Base-by-base conservation (phyloP, 768 basidiomycete species). In the Mycena belliarum region DNA sequence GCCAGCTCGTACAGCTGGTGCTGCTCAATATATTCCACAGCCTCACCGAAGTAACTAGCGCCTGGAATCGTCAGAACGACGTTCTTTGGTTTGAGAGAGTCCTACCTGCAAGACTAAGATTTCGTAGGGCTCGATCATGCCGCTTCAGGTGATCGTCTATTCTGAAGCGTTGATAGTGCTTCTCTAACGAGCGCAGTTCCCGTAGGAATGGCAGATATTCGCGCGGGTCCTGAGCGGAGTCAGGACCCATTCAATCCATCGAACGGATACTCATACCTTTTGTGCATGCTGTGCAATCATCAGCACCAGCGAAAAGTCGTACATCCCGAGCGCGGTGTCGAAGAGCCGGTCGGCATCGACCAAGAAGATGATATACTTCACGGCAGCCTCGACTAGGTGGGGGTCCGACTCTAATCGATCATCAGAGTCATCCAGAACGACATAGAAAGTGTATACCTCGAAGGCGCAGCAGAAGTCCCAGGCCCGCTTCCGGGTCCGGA, bases 321-420 rank as follows among this genome's bases (percentile, higher is more conserved):
- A 99, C 95, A 98, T 98, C 20, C 97, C 97, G 29, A 99, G 81
- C 1, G 97, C 97, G 12, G 91, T 90, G 70, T 98, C 87, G 74
- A 96, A 98, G 5, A 99, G 80, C 43, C 80, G 79, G 65, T 98
- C 86, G 0, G 94, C 94, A 64, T 98, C 93, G 20, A 94, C 93
- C 29, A 99, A 83, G 80, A 98, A 99, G 70, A 98, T 98, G 70
- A 98, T 89, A 68, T 98, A 99, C 69, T 95, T 98, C 66, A 98
- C 91, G 7, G 97, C 97, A 57, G 98, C 95, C 68, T 99, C 95
- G 15, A 97, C 92, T 3, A 94, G 72, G 25, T 84, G 79, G 0
- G 90, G 84, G 60, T 92, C 81, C 10, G 78, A 74, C 26, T 81
- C 69, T 88, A 55, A 37, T 29, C 38, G 26, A 9, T 43, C 33